phyloP scores from a whole-genome alignment of 495 filamentous ascomycete genomes.

The Trichoderma virens region DNA sequence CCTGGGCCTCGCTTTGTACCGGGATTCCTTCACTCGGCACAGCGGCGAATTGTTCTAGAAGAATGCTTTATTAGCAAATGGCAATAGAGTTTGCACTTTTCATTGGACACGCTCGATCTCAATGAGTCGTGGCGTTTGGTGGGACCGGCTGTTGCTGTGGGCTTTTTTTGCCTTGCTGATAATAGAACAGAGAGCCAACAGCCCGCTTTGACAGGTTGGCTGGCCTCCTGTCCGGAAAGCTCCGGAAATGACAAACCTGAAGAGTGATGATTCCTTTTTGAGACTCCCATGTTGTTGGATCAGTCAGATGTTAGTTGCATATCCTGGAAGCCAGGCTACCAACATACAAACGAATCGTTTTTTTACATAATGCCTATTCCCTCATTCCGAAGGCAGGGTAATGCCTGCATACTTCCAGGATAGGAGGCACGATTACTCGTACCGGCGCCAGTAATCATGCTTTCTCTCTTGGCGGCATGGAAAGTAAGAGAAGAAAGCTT shows the following conservation, averaged over 20 bases:
- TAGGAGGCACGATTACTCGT: too few species aligned
- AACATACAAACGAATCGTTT: not conserved
- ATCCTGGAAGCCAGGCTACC: not conserved
- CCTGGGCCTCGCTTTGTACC: too few species aligned
- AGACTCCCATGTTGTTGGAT: not conserved
- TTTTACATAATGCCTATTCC: not conserved
- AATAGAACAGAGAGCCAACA: not conserved
- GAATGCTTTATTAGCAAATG: not conserved
- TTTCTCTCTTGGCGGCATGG: not conserved
- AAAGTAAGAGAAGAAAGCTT: not conserved
- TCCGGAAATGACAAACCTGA: not conserved
- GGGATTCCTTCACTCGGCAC: not conserved
- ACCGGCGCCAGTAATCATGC: not conserved
- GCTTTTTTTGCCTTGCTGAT: not conserved
- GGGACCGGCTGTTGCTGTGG: not conserved
- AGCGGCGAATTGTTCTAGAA: slow-evolving; percentile 1
- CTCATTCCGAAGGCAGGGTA: not conserved
- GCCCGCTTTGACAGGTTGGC: not conserved
- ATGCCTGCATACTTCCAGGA: not conserved
- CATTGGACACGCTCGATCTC: not conserved
- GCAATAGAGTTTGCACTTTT: not conserved
- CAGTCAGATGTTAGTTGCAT: not conserved
- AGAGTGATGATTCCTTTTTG: not conserved
- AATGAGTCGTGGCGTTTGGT: slow-evolving; percentile 5
- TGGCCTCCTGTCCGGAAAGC: not conserved